Conservation (phyloP, 345 rosid genomes). For the Sapria himalayana region DNA sequence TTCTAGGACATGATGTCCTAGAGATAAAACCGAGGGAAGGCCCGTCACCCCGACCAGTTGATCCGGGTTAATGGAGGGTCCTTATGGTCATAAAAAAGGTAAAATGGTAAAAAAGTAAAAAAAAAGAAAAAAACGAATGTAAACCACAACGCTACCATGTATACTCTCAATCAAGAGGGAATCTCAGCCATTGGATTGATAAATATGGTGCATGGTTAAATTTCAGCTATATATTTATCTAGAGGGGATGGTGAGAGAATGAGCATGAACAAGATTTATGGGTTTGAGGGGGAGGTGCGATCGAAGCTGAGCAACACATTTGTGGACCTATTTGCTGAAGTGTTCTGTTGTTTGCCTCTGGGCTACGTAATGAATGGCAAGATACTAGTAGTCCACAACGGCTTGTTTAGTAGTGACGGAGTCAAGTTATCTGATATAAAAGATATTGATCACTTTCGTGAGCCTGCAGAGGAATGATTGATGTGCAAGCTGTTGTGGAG, state of each 20-base stretch:
- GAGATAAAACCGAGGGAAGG: too few species aligned
- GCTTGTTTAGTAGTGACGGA: conserved; percentile 90
- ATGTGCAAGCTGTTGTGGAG: conserved; percentile 98
- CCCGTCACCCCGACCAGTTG: too few species aligned
- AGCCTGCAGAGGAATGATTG: conserved; percentile 95
- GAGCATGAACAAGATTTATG: conserved; percentile 99
- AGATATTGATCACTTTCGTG: conserved; percentile 80
- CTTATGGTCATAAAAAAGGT: too few species aligned
- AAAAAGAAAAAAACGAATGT: neutral
- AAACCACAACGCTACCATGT: too few species aligned
- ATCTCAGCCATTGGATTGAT: neutral
- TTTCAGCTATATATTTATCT: conserved; percentile 74
- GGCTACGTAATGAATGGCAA: conserved; percentile 72
- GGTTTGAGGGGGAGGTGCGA: conserved; percentile 95
- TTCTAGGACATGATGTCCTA: too few species aligned
- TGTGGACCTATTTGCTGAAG: conserved; percentile 91
- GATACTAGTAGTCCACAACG: conserved; percentile 87
- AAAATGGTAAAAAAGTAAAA: too few species aligned
- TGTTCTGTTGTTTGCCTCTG: conserved; percentile 85
- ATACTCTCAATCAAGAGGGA: too few species aligned
- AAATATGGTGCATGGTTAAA: conserved; percentile 1
- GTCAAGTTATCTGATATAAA: conserved; percentile 78
- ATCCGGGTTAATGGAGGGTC: neutral
- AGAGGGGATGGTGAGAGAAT: conserved; percentile 98
- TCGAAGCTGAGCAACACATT: conserved; percentile 81